Evolutionary conservation across 1,284 basidiomycete species (phyloP), one percentile per base, ranked within the genome.

Genomic region (Trichosporon ovoides): DNA sequence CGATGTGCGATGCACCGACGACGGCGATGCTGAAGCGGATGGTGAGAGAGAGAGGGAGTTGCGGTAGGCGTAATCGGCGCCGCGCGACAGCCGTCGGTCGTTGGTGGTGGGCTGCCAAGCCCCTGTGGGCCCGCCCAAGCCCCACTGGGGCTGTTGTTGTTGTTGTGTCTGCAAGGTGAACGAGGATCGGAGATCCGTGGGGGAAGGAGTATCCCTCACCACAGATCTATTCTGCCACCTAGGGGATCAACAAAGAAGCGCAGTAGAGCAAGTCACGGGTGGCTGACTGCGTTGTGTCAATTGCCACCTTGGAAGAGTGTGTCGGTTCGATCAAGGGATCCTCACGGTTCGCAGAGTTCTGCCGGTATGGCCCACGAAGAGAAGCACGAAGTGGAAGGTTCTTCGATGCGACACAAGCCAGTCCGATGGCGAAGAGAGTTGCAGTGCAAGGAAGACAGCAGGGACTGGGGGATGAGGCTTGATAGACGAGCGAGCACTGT

Each of bases 111-210:
- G 24, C 43, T 48, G 43, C 43, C 43, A 50, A 28, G 34, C 58
- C 56, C 56, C 61, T 54, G 48, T 22, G 53, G 56, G 51, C 51
- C 53, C 48, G 57, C 52, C 52, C 11, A 35, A 35, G 61, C 61
- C 61, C 61, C 61, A 63, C 36, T 58, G 61, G 58, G 61, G 58
- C 58, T 40, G 61, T 13, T 57, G 51, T 53, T 52, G 58, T 33
- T 38, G 52, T n/a, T n/a, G n/a, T n/a, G n/a, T n/a, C 48, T 63
- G 61, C 61, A 63, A 58, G 61, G 60, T 40, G 58, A 56, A 34
- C 24, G 33, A 24, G n/a, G 40, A 12, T 36, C 13, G 7, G 37
- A 31, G 61, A 57, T 52, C 61, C 53, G 61, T 55, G 49, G 56
- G 50, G 50, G 46, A 59, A 48, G 9, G 13, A 11, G n/a, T n/a